These are phyloP conservation scores for Fraxinus americana DNA, from an alignment of 257 asterid species.

Conservation along the genomic window DNA sequence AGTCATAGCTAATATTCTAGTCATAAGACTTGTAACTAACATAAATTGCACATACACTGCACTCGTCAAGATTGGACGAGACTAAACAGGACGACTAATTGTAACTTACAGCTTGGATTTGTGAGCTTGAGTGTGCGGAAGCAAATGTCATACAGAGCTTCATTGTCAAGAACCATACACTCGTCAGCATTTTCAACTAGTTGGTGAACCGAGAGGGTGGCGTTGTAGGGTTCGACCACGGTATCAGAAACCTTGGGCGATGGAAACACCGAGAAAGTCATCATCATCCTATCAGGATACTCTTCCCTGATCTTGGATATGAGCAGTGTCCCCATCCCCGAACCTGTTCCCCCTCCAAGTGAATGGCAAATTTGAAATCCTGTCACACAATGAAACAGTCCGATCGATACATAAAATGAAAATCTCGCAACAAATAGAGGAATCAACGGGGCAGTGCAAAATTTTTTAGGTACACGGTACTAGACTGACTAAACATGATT, in stretches of 20 bases:
- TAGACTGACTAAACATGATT: not conserved
- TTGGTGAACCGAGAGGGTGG: constrained; percentile 78
- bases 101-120: constrained; percentile 73
- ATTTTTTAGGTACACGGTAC: not conserved
- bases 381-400: constrained; percentile 14
- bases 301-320: constrained; percentile 79
- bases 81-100: not conserved
- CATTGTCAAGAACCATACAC: constrained; percentile 77
- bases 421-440: not conserved
- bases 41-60: not conserved
- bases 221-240: constrained; percentile 82
- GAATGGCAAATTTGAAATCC: constrained; percentile 80
- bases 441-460: not conserved
- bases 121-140: constrained; percentile 84
- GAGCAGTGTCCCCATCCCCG: constrained; percentile 73
- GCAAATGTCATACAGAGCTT: constrained; percentile 77
- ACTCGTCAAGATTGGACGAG: not conserved
- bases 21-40: not conserved
- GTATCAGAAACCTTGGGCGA: constrained; percentile 81
- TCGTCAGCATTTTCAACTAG: constrained; percentile 76
- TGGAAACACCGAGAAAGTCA: constrained; percentile 73
- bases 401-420: not conserved
- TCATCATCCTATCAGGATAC: constrained; percentile 77
- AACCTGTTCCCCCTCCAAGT: constrained; percentile 76
- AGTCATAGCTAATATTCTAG: too few relatives aligned